phyloP scores from a whole-genome alignment of 2,329 filamentous ascomycete species.

The Colletotrichum euphorbiae region DNA sequence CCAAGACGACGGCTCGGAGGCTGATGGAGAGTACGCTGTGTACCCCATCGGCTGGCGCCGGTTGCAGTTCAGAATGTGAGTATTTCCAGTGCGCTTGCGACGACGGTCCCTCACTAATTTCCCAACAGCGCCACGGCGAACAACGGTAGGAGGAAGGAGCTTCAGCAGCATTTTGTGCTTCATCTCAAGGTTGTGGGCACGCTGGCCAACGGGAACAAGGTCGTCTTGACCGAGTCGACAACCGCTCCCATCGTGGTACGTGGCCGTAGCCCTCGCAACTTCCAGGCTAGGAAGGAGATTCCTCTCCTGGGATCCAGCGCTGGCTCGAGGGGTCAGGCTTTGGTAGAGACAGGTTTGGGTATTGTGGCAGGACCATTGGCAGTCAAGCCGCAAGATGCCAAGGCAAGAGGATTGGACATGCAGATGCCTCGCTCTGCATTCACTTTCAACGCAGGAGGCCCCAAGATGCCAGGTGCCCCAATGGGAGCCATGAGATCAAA shows the following conservation, averaged over 20 bases:
- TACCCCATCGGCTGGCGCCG: slow-evolving; percentile 96
- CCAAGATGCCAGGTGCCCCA: slow-evolving; percentile 65
- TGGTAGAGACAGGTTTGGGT: slow-evolving; percentile 72
- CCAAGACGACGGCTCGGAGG: slow-evolving; percentile 68
- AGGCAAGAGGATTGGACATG: slow-evolving; percentile 63
- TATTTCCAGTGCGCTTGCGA: slow-evolving; percentile 36
- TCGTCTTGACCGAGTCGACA: slow-evolving; percentile 83
- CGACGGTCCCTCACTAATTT: slow-evolving; percentile 17
- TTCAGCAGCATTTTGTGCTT: slow-evolving; percentile 95
- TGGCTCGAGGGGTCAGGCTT: slow-evolving; percentile 80
- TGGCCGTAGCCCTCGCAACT: slow-evolving; percentile 92
- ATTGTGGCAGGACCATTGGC: slow-evolving; percentile 69
- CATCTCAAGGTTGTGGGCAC: slow-evolving; percentile 88
- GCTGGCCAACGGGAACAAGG: slow-evolving; percentile 83
- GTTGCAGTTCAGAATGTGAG: slow-evolving; percentile 86
- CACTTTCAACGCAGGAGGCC: slow-evolving; percentile 63
- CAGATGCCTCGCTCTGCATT: slow-evolving; percentile 68
- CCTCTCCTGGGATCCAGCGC: slow-evolving; percentile 83
- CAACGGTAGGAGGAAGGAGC: slow-evolving; percentile 92
- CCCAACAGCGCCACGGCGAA: slow-evolving; percentile 84
- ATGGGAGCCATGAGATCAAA: slow-evolving; percentile 68
- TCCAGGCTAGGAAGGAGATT: slow-evolving; percentile 93
- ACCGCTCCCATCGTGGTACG: slow-evolving; percentile 95
- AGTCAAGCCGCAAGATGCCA: slow-evolving; percentile 66
- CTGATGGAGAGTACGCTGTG: slow-evolving; percentile 84